These are phyloP conservation scores for Huiozyma naganishii DNA, from an alignment of 805 yeast genomes.

Conservation along the genomic window DNA sequence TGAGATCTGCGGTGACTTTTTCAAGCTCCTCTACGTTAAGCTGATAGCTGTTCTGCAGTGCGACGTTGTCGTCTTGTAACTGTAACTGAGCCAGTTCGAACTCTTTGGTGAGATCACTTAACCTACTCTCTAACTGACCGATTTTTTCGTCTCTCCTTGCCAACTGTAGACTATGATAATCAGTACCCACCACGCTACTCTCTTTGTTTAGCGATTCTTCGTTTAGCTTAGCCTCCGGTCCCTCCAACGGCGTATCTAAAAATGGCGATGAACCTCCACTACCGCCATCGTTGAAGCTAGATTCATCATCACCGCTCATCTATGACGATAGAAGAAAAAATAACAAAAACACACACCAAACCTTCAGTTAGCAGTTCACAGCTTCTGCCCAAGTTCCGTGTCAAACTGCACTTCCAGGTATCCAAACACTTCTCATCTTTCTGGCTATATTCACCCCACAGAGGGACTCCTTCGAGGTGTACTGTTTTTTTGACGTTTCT, in stretches of 20 bases:
- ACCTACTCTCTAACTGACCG: constrained; percentile 28
- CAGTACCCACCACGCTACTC: background rate
- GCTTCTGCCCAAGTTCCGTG: no score
- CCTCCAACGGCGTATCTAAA: constrained; percentile 24
- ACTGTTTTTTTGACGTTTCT: no score
- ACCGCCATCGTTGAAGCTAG: constrained; percentile 10
- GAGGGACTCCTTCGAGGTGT: no score
- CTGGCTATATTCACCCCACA: no score
- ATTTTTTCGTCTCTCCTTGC: constrained; percentile 16
- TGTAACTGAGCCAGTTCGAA: constrained; percentile 25
- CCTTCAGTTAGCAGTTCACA: no score
- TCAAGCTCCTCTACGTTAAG: constrained; percentile 25
- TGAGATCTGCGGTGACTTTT: constrained; percentile 7
- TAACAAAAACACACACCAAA: background rate
- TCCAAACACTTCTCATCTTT: no score
- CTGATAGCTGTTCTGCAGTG: constrained; percentile 25
- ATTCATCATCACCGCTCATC: background rate
- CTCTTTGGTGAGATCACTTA: constrained; percentile 30
- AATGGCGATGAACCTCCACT: constrained; percentile 31
- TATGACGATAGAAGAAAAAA: background rate
- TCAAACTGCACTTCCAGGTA: no score
- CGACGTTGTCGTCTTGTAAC: constrained; percentile 14
- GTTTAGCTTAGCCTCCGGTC: background rate
- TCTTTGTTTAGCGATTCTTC: background rate
- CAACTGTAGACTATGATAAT: background rate